Base-by-base conservation (phyloP, 2,329 filamentous ascomycete species). In the Arthrobotrys conoides region DNA sequence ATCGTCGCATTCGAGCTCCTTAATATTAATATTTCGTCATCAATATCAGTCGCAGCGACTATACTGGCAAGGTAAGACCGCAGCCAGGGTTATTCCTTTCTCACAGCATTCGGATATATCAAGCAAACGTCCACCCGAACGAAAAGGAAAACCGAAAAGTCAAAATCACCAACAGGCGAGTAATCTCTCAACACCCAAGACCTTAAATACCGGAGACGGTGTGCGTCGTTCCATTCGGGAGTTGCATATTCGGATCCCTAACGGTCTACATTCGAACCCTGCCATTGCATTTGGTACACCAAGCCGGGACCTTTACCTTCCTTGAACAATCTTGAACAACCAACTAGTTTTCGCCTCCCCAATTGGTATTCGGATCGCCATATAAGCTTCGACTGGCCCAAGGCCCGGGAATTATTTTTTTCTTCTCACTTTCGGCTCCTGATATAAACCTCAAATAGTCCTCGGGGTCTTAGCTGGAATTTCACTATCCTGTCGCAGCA, bases 401-500 rank as follows among this genome's bases (percentile, higher is more conserved):
- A 44, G 57, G 36, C 51, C 44, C 66, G 66, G 73, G 18, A 38
- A 64, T 77, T 71, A 33, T 67, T 66, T 38, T 48, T 57, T n/a
- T 53, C 53, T 64, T 44, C 24, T 46, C 30, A 36, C 36, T 61
- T 61, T 44, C 36, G 57, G 20, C 36, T 44, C 36, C n/a, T 48
- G 36, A 65, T 30, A 53, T 44, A 38, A 70, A 51, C 36, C 33
- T 18, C 38, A 64, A 68, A 75, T 30, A 51, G 33, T 24, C 12
- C 24, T 65, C 16, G 18, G 27, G 33, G 51, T 41, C 49, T 66
- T 67, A 30, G 30, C 20, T 24, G 10, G 20, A 18, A 77, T 71
- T 61, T 64, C 73, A 71, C 73, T 71, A 67, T 77, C 73, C 73
- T 67, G 73, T 71, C 57, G 36, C 24, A 77, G 73, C 49, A 68